Evolutionary conservation across 2,329 filamentous ascomycete species (phyloP), one percentile per base, ranked within the genome.

Genomic region (Calonectria crousiana): DNA sequence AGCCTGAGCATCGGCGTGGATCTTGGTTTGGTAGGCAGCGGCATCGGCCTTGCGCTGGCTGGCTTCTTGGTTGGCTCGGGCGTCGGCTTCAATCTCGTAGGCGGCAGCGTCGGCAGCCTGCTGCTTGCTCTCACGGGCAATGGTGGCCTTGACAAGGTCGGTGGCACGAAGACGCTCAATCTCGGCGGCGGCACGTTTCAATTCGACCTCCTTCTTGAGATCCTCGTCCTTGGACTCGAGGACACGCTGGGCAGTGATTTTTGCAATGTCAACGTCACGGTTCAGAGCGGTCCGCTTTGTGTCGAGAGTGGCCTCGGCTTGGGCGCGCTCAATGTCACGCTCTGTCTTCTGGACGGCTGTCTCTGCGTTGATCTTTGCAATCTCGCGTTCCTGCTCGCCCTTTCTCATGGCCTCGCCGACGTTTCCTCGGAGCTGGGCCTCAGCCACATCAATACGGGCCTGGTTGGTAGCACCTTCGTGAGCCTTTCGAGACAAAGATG

Each of bases 391-490:
- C 76, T 95, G 94, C 80, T 94, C 90, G 76, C 95, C 95, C 81
- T 92, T 91, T 80, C 94, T 93, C 83, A 95, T 89, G 30, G 95
- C 92, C 84, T 97, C 95, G 72, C 93, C 94, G 18, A 95, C 93
- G 78, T 93, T 93, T 80, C 93, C 94, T 66, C 89, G 88, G 79
- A 91, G 87, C 79, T 91, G 90, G 10, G 91, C 91, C 71, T 92
- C 91, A 58, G 91, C 91, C 4, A 93, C 93, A 80, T 94, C 92
- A 77, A 93, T 87, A 64, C 89, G 85, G 41, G 94, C 94, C 83
- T 96, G 94, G 85, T 96, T 96, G 76, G 93, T 93, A 16, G 95
- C 95, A 26, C 95, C 95, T 83, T 97, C 94, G 81, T 97, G 95
- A 0, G 95, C 95, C 83, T 97, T 97, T 77, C 93, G 91, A 9